Evolutionary conservation across 345 rosid genomes (phyloP), one percentile per base, ranked within the genome.

Genomic region (Eucalyptus tenuipes): DNA sequence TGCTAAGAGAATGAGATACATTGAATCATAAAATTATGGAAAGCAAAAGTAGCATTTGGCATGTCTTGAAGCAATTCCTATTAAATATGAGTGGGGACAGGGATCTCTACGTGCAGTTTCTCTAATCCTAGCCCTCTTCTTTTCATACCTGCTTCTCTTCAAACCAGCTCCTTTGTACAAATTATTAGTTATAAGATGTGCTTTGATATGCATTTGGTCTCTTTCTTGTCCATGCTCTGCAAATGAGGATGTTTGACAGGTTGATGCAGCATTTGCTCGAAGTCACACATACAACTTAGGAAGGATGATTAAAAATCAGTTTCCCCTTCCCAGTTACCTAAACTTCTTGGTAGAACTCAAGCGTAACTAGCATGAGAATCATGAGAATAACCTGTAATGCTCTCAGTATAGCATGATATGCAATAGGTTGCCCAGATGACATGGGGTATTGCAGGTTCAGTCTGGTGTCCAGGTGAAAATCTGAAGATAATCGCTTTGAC

Each of bases 131-230:
- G 98, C 98, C 55, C 57, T 18, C 57, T 52, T 52, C 57, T 52
- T 52, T 52, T 52, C 57, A 52, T 52, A 52, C 80, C 91, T 97
- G 90, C 98, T 98, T 88, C 98, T 96, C 88, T 98, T 98, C 93
- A 98, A 97, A 91, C 98, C 98, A 20, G 99, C 99, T 91, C 99
- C 99, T 7, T 98, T 95, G 37, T 98, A 95, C 89, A 98, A 96
- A 82, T 64, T 64, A 13, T 66, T 66, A 31, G 71, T 68, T 33
- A 16, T 15, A 33, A 68, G 44, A 16, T 14, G 40, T 44, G 22
- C 20, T 85, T 85, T 88, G 57, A 3, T 52, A 31, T 33, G 50
- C 40, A 24, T 53, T 47, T 85, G 61, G 86, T 75, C 86, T 53
- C 15, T 20, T 79, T 87, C 24, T 87, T 33, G 50, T 33, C 53